phyloP scores from a whole-genome alignment of 2,329 filamentous ascomycete species.

The Epichloe uncinata region DNA sequence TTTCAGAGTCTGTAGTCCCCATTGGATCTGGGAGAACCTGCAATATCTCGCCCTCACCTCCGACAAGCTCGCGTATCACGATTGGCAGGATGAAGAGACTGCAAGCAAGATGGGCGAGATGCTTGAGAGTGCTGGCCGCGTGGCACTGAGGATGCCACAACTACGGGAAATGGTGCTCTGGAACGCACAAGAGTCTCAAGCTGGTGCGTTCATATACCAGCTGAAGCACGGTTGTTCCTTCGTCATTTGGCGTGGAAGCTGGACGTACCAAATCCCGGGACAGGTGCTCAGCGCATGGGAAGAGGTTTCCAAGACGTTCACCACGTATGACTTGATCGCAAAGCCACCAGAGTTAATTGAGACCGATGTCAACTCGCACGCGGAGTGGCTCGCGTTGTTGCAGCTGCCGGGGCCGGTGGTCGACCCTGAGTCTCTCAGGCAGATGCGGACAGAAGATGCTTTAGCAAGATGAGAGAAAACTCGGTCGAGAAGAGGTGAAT shows the following conservation, averaged over 20 bases:
- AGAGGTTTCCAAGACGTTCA: background rate
- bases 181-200: background rate
- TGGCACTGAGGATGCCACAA: background rate
- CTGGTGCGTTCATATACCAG: background rate
- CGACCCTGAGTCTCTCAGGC: background rate
- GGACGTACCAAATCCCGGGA: background rate
- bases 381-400: background rate
- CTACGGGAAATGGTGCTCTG: background rate
- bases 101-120: background rate
- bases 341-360: background rate
- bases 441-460: background rate
- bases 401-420: background rate
- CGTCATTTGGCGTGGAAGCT: background rate
- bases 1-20: background rate
- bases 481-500: too few relatives aligned
- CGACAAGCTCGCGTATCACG: background rate
- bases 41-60: background rate
- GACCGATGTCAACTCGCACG: background rate
- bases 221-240: background rate
- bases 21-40: background rate
- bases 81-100: background rate
- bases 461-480: background rate
- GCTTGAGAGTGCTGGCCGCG: background rate
- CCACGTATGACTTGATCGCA: background rate
- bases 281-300: background rate